Evolutionary conservation across 2,329 filamentous ascomycete species (phyloP).

Genomic region (Colletotrichum magnum): DNA sequence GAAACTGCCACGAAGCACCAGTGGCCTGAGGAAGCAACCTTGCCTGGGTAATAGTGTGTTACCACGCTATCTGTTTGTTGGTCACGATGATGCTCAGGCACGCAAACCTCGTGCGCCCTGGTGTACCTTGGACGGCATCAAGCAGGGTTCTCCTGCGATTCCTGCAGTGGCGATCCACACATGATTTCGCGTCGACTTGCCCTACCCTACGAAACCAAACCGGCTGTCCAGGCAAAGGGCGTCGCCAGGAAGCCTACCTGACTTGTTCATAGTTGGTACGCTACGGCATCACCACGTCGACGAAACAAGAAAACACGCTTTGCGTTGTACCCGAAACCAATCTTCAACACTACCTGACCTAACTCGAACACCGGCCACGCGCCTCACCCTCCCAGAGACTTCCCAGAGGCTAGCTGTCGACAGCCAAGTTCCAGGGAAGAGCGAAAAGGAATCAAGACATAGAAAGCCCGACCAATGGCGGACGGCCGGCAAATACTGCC

Average conservation of each 20-base stretch:
- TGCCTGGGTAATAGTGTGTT: neutral
- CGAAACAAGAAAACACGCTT: too few species aligned
- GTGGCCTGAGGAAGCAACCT: conserved; percentile 17
- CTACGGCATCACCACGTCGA: neutral
- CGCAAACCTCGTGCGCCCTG: conserved; percentile 1
- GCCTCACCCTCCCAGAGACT: neutral
- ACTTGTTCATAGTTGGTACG: too few species aligned
- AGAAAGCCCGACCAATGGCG: neutral
- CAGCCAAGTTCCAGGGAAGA: neutral
- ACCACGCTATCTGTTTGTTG: neutral
- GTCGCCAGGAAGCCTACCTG: neutral
- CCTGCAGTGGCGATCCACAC: conserved; percentile 12
- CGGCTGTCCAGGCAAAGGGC: neutral
- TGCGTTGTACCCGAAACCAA: too few species aligned
- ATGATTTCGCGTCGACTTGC: conserved; percentile 15
- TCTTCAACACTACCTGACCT: neutral
- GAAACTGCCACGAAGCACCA: conserved; percentile 18
- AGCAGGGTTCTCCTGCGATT: conserved; percentile 17
- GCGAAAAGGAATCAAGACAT: neutral
- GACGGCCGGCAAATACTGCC: conserved; percentile 21
- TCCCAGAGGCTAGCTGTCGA: neutral
- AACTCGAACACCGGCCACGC: neutral
- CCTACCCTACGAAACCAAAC: conserved; percentile 4
- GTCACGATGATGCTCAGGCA: conserved; percentile 7
- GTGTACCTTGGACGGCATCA: conserved; percentile 7